Conservation (phyloP, 2,329 filamentous ascomycete species). For the Passalora sequoiae region DNA sequence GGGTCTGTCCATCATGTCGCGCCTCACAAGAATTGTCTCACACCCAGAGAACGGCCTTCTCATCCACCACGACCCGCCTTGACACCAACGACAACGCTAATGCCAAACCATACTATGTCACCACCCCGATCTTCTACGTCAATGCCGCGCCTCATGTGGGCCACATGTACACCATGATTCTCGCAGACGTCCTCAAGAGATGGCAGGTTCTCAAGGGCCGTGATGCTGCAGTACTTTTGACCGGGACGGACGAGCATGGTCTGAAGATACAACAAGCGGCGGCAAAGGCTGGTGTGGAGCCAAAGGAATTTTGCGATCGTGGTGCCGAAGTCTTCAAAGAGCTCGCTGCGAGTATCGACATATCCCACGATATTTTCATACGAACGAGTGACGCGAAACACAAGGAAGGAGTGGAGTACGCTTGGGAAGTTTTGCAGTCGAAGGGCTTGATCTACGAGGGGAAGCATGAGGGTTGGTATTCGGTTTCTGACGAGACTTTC, state of each 20-base stretch:
- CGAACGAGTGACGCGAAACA: slow-evolving; percentile 84
- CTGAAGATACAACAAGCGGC: slow-evolving; percentile 95
- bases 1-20: slow-evolving; percentile 23
- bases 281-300: slow-evolving; percentile 60
- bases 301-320: slow-evolving; percentile 82
- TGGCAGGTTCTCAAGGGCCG: slow-evolving; percentile 76
- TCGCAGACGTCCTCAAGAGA: slow-evolving; percentile 85
- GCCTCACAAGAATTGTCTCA: neutral
- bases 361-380: slow-evolving; percentile 81
- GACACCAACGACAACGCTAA: slow-evolving; percentile 9
- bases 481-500: slow-evolving; percentile 92
- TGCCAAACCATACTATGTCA: slow-evolving; percentile 85
- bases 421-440: slow-evolving; percentile 77
- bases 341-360: slow-evolving; percentile 63
- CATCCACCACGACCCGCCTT: slow-evolving; percentile 8
- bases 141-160: slow-evolving; percentile 95
- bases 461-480: slow-evolving; percentile 77
- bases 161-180: slow-evolving; percentile 87
- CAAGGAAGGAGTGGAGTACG: slow-evolving; percentile 76
- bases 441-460: slow-evolving; percentile 21
- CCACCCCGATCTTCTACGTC: slow-evolving; percentile 97
- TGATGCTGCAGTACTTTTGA: slow-evolving; percentile 69
- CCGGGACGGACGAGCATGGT: slow-evolving; percentile 94
- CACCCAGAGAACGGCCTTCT: slow-evolving; percentile 16
- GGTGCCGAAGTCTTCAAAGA: slow-evolving; percentile 74